Base-by-base conservation (phyloP, 225 moss, liverwort and hornwort genomes). In the Polytrichum commune region DNA sequence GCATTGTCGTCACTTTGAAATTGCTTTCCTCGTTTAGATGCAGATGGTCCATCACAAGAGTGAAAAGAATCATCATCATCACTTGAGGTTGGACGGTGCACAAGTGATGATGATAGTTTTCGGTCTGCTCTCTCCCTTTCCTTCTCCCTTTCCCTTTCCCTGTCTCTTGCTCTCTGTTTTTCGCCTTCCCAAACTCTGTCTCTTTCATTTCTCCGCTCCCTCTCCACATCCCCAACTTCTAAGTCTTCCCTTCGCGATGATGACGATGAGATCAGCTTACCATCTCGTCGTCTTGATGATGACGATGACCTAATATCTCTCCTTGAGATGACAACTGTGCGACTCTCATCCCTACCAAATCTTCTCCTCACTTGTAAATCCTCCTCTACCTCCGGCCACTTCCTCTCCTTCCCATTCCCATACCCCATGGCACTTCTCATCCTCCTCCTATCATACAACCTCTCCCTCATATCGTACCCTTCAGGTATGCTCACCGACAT, bases 381-480 rank as follows among this genome's bases (percentile, higher is more conserved):
- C 62, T 80, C 83, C 76, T 73, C 85, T 66, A 68, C 60, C 69
- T 80, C 75, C 28, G 73, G 78, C 89, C 88, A 76, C 54, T 23
- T 76, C 60, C 76, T 79, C 63, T 82, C 82, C 75, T 79, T 74
- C 64, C 83, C 73, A 74, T 77, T 74, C 53, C 65, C 73, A 61
- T 86, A 87, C 89, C 92, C 84, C 13, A 83, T 74, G 70, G 76
- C 76, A 77, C 72, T 81, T 82, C 85, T 85, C 82, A 83, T 53
- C 54, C 79, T 70, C 75, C 82, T 80, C 73, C 79, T 82, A 46
- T 82, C 84, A 60, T 82, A 80, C 75, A 88, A 76, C 28, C 82
- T 84, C 73, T 85, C 84, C 73, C 84, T 82, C 79, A 87, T 83
- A 68, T 88, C 88, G 66, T 88, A 88, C n/a, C 80, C 81, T 79